Percentiles rank a stretch among this genome's conserved stretches.
Evolutionary conservation across 257 asterid species (phyloP).

Genomic region (Nicotiana paniculata): DNA sequence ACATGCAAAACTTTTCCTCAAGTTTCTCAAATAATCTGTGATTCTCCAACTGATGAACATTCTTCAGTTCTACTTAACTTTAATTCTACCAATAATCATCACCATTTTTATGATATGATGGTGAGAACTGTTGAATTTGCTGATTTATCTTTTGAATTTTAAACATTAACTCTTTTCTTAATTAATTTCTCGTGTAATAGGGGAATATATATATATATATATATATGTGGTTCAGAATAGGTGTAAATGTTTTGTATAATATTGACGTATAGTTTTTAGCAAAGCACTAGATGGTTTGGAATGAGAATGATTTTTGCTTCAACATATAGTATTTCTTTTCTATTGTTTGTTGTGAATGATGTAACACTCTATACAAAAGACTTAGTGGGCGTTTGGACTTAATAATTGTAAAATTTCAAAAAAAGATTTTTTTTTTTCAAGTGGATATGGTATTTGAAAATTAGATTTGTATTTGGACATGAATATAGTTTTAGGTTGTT

Average conservation of each 20-base stretch:
- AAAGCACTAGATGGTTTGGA: background rate
- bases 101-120: constrained; percentile 6
- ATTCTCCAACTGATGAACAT: constrained; percentile 10
- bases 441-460: too few species aligned
- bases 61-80: constrained; percentile 43
- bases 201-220: too few species aligned
- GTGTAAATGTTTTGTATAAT: background rate
- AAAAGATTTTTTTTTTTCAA: too few species aligned
- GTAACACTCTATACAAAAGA: too few species aligned
- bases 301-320: background rate
- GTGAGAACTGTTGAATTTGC: background rate
- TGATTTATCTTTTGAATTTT: background rate
- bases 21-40: constrained; percentile 17
- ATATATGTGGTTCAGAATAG: background rate
- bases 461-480: too few species aligned
- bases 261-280: background rate
- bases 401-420: too few species aligned
- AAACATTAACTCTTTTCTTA: background rate
- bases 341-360: too few species aligned
- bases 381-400: too few species aligned
- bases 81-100: constrained; percentile 10
- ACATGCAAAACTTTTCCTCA: constrained; percentile 29
- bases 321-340: background rate
- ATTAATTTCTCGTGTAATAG: background rate
- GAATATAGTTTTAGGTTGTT: too few species aligned